These are phyloP conservation scores for Solanum rostratum DNA, from an alignment of 257 asterid genomes.

Conservation along the genomic window DNA sequence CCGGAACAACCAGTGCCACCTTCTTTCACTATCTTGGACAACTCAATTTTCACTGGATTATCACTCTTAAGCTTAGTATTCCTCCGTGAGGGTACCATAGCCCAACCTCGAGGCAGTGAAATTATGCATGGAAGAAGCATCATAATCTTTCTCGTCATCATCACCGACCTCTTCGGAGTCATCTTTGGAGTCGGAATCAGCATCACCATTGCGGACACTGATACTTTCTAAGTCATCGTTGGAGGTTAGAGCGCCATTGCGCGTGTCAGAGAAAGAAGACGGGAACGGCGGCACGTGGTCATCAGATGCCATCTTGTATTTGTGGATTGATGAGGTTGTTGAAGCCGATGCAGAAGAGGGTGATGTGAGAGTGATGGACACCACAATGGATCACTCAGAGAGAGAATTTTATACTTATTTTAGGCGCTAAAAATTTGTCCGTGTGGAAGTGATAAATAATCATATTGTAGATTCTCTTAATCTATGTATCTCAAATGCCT, in stretches of 20 bases:
- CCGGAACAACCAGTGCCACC: slow-evolving; percentile 16
- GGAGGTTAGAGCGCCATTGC: slow-evolving; percentile 85
- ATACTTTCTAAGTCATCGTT: slow-evolving; percentile 94
- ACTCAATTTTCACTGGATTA: slow-evolving; percentile 55
- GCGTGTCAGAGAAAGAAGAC: slow-evolving; percentile 78
- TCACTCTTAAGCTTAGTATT: slow-evolving; percentile 65
- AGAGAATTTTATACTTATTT: background rate
- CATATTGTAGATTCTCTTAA: background rate
- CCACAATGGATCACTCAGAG: background rate
- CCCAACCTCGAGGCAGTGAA: slow-evolving; percentile 78
- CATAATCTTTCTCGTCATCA: slow-evolving; percentile 75
- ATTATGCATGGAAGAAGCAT: slow-evolving; percentile 70
- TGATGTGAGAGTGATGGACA: slow-evolving; percentile 22
- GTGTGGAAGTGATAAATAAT: background rate
- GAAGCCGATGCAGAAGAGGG: slow-evolving; percentile 99
- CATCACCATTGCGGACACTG: slow-evolving; percentile 91
- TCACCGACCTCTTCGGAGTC: slow-evolving; percentile 83
- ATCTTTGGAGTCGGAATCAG: slow-evolving; percentile 89
- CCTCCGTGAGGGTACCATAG: slow-evolving; percentile 26
- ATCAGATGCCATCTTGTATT: slow-evolving; percentile 66
- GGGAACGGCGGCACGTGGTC: slow-evolving; percentile 86
- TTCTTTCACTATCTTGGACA: slow-evolving; percentile 47
- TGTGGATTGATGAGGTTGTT: slow-evolving; percentile 82
- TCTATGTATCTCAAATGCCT: background rate
- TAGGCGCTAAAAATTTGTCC: background rate